Evolutionary conservation across 2,329 filamentous ascomycete genomes (phyloP).

Genomic region (Torrubiellomyces zombiae): DNA sequence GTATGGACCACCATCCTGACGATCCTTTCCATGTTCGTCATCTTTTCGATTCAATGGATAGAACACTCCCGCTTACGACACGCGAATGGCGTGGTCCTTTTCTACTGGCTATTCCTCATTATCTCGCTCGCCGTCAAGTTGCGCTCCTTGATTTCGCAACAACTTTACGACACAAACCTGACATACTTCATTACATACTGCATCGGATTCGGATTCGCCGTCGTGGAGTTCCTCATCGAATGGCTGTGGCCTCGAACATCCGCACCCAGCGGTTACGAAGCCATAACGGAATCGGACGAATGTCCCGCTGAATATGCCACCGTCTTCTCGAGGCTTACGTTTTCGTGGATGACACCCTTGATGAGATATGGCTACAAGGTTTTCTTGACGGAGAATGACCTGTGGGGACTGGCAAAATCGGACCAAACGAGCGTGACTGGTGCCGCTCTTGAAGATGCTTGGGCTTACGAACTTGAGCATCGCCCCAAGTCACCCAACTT

Average conservation of each 20-base stretch:
- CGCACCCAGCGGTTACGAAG: slow-evolving; percentile 35
- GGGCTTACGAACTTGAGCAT: slow-evolving; percentile 57
- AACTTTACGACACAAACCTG: slow-evolving; percentile 47
- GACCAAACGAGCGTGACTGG: slow-evolving; percentile 68
- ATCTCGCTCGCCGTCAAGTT: slow-evolving; percentile 69
- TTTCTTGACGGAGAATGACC: slow-evolving; percentile 82
- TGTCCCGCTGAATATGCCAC: slow-evolving; percentile 79
- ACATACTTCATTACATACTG: slow-evolving; percentile 68
- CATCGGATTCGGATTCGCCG: slow-evolving; percentile 51
- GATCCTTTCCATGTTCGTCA: slow-evolving; percentile 52
- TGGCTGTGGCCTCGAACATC: slow-evolving; percentile 73
- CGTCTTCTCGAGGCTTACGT: slow-evolving; percentile 83
- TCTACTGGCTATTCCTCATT: slow-evolving; percentile 82
- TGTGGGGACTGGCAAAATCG: slow-evolving; percentile 74
- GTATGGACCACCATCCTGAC: slow-evolving; percentile 67
- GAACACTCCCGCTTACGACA: slow-evolving; percentile 73
- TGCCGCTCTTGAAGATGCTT: slow-evolving; percentile 52
- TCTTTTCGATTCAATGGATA: slow-evolving; percentile 69
- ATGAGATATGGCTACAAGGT: slow-evolving; percentile 91
- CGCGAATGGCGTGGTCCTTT: slow-evolving; percentile 73
- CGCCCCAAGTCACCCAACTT: slow-evolving; percentile 46
- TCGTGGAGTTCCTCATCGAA: slow-evolving; percentile 60
- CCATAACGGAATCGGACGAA: slow-evolving; percentile 41
- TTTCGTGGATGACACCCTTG: slow-evolving; percentile 96
- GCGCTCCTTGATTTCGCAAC: slow-evolving; percentile 67